Conservation (phyloP, 805 yeast genomes). For the Ogataea siamensis region DNA sequence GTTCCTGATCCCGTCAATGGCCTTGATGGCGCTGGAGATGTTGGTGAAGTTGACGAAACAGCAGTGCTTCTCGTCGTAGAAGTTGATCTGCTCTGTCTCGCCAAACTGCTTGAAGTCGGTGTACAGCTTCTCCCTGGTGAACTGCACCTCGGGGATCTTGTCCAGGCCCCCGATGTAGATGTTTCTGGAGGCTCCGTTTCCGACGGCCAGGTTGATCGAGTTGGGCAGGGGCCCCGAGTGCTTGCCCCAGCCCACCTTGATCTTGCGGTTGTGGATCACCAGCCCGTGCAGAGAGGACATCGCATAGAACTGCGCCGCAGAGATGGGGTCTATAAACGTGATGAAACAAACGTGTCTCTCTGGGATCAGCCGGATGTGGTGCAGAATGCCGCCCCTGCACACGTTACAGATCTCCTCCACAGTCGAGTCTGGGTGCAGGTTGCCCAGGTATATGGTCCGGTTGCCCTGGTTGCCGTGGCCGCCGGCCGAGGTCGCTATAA, state of each 20-base stretch:
- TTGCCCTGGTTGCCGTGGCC: constrained; percentile 91
- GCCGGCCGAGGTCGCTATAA: constrained; percentile 91
- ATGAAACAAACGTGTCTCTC: constrained; percentile 93
- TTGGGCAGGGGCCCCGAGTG: constrained; percentile 91
- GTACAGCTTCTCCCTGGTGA: constrained; percentile 51
- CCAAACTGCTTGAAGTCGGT: constrained; percentile 80
- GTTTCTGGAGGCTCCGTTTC: constrained; percentile 92
- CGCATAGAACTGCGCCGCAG: constrained; percentile 96
- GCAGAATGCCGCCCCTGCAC: constrained; percentile 91
- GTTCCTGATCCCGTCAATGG: constrained; percentile 86
- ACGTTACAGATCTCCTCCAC: constrained; percentile 94
- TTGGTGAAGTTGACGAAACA: constrained; percentile 91
- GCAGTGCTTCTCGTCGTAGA: constrained; percentile 77
- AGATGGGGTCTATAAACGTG: constrained; percentile 93
- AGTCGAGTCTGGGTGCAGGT: constrained; percentile 81
- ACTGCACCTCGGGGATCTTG: constrained; percentile 29
- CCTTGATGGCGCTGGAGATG: constrained; percentile 86
- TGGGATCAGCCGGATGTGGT: constrained; percentile 71
- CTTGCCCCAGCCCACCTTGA: constrained; percentile 97
- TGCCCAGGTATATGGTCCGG: constrained; percentile 89
- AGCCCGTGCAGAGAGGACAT: constrained; percentile 89
- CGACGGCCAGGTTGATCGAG: constrained; percentile 83
- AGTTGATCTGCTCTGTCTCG: constrained; percentile 92
- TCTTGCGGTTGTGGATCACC: constrained; percentile 78
- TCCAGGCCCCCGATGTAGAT: constrained; percentile 72